A percentile compares a stretch with the other conserved stretches of the same genome.
Conservation (phyloP, 306 rosid species). For the Cicer pinnatifidum region DNA sequence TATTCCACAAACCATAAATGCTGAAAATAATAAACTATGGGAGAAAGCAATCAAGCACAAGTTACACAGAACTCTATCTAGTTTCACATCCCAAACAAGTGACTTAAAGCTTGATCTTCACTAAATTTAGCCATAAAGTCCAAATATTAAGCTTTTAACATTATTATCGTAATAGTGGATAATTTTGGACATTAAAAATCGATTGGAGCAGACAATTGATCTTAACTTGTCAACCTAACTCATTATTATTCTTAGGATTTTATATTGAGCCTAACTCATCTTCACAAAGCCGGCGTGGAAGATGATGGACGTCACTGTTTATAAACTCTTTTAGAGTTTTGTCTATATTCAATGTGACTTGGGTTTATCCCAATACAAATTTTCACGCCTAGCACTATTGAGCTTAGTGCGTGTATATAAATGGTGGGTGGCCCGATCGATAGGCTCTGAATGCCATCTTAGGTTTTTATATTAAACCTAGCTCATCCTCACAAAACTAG, state of each 20-base stretch:
- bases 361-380: no score
- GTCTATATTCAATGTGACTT: no score
- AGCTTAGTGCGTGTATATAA: no score
- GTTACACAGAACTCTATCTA: conserved; percentile 6
- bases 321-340: no score
- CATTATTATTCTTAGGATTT: background rate
- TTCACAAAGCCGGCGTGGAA: no score
- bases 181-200: background rate
- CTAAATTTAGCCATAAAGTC: background rate
- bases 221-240: background rate
- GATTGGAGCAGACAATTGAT: background rate
- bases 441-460: no score
- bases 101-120: conserved; percentile 1
- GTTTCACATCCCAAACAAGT: conserved; percentile 8
- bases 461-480: no score
- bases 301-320: no score
- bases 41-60: conserved; percentile 28
- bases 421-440: no score
- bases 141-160: background rate
- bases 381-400: no score
- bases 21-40: conserved; percentile 24
- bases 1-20: conserved; percentile 25
- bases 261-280: no score
- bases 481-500: no score
- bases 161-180: background rate